Percentiles rank a stretch among this genome's conserved stretches.
Evolutionary conservation across 1,139 yeast species (phyloP).

Genomic region (Yarrowia galli): DNA sequence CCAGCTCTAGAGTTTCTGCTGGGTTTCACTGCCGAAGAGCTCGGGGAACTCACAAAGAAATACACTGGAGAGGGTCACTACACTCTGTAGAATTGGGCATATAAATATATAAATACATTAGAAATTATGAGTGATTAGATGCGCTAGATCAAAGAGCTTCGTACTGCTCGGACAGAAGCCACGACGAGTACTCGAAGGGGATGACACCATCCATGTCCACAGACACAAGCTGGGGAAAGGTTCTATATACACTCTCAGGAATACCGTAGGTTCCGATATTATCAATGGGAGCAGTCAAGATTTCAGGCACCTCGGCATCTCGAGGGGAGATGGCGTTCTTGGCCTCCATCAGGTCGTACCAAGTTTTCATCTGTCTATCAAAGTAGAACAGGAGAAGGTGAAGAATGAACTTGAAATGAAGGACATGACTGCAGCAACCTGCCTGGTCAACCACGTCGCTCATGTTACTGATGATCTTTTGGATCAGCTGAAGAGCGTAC

Average conservation of each 20-base stretch:
- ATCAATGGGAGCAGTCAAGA: conserved; percentile 7
- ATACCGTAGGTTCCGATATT: conserved; percentile 32
- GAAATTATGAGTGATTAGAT: neutral
- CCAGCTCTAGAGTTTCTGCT: conserved; percentile 6
- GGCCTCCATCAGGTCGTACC: conserved; percentile 37
- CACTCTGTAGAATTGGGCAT: neutral
- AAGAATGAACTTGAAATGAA: conserved; percentile 46
- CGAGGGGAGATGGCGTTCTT: conserved; percentile 22
- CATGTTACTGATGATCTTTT: conserved; percentile 53
- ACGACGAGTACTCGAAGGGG: conserved; percentile 34
- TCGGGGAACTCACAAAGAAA: neutral
- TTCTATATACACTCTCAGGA: conserved; percentile 35
- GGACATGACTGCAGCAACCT: conserved; percentile 46
- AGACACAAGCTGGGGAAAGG: conserved; percentile 36
- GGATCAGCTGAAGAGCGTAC: conserved; percentile 56
- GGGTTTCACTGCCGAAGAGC: conserved; percentile 8
- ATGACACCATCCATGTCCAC: conserved; percentile 37
- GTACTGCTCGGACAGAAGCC: conserved; percentile 32
- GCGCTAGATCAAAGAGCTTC: conserved; percentile 2
- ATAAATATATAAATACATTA: conserved; percentile 23
- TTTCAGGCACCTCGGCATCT: conserved; percentile 15
- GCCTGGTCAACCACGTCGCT: conserved; percentile 43
- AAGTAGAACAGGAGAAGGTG: conserved; percentile 47
- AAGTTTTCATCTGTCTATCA: conserved; percentile 45
- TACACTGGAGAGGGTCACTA: conserved; percentile 25